Conservation (phyloP, 2,329 filamentous ascomycete species). For the Emmonsiellopsis sp. region DNA sequence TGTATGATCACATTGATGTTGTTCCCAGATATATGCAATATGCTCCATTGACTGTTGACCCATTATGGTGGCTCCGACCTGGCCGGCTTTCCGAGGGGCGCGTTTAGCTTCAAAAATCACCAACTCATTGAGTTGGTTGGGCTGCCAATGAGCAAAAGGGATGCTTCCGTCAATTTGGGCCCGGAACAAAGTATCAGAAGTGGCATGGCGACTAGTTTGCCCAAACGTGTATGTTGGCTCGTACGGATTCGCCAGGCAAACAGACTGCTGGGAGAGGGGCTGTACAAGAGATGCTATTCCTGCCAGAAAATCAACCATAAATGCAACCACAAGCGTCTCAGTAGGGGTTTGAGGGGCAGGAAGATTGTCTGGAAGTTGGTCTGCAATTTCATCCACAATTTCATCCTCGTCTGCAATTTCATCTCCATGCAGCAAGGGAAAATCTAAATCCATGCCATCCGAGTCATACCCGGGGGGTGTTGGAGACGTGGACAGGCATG, state of each 20-base stretch:
- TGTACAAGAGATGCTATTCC: conserved; percentile 9
- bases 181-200: neutral
- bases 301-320: conserved; percentile 7
- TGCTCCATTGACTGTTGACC: too few relatives aligned
- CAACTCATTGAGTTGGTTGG: conserved; percentile 3
- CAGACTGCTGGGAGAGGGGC: neutral
- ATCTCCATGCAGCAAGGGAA: neutral
- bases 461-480: neutral
- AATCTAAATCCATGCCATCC: neutral
- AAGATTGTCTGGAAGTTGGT: neutral
- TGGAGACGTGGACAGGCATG: neutral
- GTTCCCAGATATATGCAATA: conserved; percentile 11
- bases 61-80: neutral
- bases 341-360: conserved; percentile 8
- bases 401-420: neutral
- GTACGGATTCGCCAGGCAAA: conserved; percentile 8
- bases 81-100: neutral
- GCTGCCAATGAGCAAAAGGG: conserved; percentile 3
- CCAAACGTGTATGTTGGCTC: conserved; percentile 9
- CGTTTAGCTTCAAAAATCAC: conserved; percentile 11
- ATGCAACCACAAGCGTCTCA: conserved; percentile 9
- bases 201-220: neutral
- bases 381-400: too few relatives aligned
- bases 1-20: conserved; percentile 1
- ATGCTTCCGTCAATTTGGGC: conserved; percentile 11